Conservation (phyloP, 768 basidiomycete species). For the Suillus discolor region DNA sequence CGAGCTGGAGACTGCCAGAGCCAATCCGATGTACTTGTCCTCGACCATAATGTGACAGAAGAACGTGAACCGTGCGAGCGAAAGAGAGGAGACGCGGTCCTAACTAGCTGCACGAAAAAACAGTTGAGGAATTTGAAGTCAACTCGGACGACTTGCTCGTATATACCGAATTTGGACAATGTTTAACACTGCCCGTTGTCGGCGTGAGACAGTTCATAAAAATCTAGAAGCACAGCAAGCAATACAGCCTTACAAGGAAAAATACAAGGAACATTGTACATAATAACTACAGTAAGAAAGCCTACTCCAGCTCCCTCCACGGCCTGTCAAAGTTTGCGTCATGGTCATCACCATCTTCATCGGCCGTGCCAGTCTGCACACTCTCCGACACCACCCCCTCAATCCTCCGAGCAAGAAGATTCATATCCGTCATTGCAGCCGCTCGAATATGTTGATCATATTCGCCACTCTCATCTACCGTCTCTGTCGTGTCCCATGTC, state of each 20-base stretch:
- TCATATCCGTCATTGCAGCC: slow-evolving; percentile 42
- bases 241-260: background rate
- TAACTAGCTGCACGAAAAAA: slow-evolving; percentile 3
- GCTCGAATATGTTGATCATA: slow-evolving; percentile 41
- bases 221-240: background rate
- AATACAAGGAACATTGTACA: background rate
- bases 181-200: background rate
- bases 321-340: slow-evolving; percentile 41
- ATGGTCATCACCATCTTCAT: slow-evolving; percentile 14
- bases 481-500: slow-evolving; percentile 19
- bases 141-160: background rate
- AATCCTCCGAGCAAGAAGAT: slow-evolving; percentile 42
- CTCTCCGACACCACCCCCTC: slow-evolving; percentile 31
- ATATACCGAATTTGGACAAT: background rate
- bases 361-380: slow-evolving; percentile 12
- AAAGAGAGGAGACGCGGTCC: background rate
- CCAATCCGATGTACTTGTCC: slow-evolving; percentile 95
- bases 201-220: background rate
- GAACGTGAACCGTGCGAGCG: background rate
- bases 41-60: slow-evolving; percentile 58
- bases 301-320: slow-evolving; percentile 44
- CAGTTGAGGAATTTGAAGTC: background rate
- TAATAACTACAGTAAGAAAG: background rate
- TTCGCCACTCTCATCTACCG: slow-evolving; percentile 39
- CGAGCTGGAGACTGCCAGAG: slow-evolving; percentile 83